These are phyloP conservation scores for Sugiyamaella pinicola DNA, from an alignment of 1,139 yeast genomes.

Conservation along the genomic window DNA sequence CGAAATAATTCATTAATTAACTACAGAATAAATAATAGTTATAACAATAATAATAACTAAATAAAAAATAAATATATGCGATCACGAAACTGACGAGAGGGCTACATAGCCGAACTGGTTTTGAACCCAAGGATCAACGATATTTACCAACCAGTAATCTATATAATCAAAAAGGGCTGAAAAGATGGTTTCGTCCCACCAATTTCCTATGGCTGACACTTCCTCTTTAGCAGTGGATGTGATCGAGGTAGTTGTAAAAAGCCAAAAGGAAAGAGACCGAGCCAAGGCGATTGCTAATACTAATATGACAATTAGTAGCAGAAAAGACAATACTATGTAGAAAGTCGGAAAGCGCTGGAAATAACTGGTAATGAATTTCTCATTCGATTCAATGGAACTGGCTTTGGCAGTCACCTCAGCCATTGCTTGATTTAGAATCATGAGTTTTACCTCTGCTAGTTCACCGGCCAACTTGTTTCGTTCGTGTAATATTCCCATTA, in stretches of 20 bases:
- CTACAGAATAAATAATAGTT: neutral
- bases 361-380: neutral
- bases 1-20: neutral
- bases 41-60: too few species aligned
- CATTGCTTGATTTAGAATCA: slow-evolving; percentile 8
- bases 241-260: neutral
- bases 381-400: neutral
- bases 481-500: slow-evolving; percentile 5
- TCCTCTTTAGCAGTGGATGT: neutral
- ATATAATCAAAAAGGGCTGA: neutral
- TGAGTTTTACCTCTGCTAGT: slow-evolving; percentile 2
- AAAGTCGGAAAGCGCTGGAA: neutral
- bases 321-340: neutral
- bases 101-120: slow-evolving; percentile 1
- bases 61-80: neutral
- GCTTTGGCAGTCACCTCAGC: neutral
- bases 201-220: neutral
- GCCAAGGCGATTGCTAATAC: neutral
- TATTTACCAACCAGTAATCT: slow-evolving; percentile 2
- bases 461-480: slow-evolving; percentile 11
- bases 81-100: slow-evolving; percentile 7
- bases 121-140: slow-evolving; percentile 14
- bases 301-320: neutral
- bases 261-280: slow-evolving; percentile 1
- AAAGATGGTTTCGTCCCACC: slow-evolving; percentile 16